phyloP scores from a whole-genome alignment of 768 basidiomycete genomes.

The Leucosporidium yakuticum region DNA sequence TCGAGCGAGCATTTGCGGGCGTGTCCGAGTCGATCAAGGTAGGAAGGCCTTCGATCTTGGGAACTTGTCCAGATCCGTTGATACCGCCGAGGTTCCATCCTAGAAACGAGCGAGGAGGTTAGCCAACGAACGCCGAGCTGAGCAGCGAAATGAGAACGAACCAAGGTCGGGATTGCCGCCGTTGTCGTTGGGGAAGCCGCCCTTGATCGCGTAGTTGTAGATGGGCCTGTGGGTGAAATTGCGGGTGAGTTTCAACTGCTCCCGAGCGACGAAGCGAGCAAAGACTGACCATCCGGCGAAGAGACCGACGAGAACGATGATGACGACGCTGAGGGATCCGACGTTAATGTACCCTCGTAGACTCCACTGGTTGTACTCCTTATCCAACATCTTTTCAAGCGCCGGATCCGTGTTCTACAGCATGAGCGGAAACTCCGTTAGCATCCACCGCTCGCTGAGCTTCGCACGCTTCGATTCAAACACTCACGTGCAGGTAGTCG shows the following conservation, averaged over 20 bases:
- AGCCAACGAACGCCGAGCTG: neutral
- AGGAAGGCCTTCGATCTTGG: slow-evolving; percentile 62
- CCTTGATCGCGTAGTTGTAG: slow-evolving; percentile 17
- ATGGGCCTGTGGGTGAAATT: slow-evolving; percentile 55
- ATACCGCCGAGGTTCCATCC: slow-evolving; percentile 78
- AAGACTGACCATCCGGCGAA: slow-evolving; percentile 81
- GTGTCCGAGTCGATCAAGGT: slow-evolving; percentile 72
- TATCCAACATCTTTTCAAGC: slow-evolving; percentile 45
- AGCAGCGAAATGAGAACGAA: neutral
- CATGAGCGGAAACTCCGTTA: too few relatives aligned
- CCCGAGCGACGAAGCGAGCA: neutral
- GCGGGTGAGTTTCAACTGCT: too few relatives aligned
- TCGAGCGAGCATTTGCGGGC: slow-evolving; percentile 43
- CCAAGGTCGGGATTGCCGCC: neutral
- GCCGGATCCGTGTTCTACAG: slow-evolving; percentile 40
- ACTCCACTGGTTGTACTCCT: slow-evolving; percentile 67
- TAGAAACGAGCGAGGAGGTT: slow-evolving; percentile 44
- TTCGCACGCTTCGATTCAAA: too few relatives aligned
- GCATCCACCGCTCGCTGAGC: too few relatives aligned
- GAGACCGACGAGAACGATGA: slow-evolving; percentile 64
- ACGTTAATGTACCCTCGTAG: slow-evolving; percentile 74
- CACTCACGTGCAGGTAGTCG: slow-evolving; percentile 33
- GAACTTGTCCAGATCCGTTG: slow-evolving; percentile 82
- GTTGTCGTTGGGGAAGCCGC: neutral
- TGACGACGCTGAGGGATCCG: slow-evolving; percentile 63